A percentile compares a stretch with the other conserved stretches of the same genome.
phyloP scores from a whole-genome alignment of 352 stramenopile genomes.

The Plasmopara viticola region DNA sequence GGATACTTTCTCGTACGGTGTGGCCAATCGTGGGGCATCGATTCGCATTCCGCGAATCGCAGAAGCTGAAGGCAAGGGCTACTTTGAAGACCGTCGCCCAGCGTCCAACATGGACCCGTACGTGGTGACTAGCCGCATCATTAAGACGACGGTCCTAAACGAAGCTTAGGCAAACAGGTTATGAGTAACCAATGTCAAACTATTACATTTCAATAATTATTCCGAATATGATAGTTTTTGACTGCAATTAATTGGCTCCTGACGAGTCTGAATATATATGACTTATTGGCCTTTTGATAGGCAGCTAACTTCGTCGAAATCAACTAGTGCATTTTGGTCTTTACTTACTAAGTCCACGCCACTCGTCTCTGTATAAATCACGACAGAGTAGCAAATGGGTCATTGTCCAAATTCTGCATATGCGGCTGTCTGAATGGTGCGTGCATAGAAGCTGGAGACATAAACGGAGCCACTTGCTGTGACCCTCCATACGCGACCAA shows the following conservation, averaged over 20 bases:
- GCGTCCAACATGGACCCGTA: slow-evolving; percentile 99
- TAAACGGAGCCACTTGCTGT: slow-evolving; percentile 37
- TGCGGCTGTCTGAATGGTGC: slow-evolving; percentile 19
- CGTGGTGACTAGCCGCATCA: slow-evolving; percentile 94
- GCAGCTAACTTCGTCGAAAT: background rate
- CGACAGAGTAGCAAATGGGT: slow-evolving; percentile 60
- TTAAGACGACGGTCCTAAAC: slow-evolving; percentile 92
- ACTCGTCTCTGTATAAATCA: slow-evolving; percentile 14
- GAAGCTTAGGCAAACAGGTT: slow-evolving; percentile 36
- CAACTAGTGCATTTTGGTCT: background rate
- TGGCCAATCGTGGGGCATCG: slow-evolving; percentile 95
- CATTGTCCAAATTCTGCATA: slow-evolving; percentile 27
- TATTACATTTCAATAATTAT: background rate
- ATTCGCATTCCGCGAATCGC: slow-evolving; percentile 87
- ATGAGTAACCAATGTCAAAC: background rate
- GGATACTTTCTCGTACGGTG: slow-evolving; percentile 94
- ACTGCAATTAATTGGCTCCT: too few species aligned
- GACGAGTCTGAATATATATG: too few species aligned
- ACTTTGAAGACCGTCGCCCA: slow-evolving; percentile 95
- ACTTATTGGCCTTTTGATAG: too few species aligned
- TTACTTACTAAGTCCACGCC: background rate
- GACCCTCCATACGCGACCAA: slow-evolving; percentile 17
- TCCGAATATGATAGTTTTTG: background rate
- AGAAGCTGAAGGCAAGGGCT: slow-evolving; percentile 88
- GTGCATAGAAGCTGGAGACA: slow-evolving; percentile 23